phyloP scores from a whole-genome alignment of 305 asterid genomes.

The Ajuga reptans region DNA sequence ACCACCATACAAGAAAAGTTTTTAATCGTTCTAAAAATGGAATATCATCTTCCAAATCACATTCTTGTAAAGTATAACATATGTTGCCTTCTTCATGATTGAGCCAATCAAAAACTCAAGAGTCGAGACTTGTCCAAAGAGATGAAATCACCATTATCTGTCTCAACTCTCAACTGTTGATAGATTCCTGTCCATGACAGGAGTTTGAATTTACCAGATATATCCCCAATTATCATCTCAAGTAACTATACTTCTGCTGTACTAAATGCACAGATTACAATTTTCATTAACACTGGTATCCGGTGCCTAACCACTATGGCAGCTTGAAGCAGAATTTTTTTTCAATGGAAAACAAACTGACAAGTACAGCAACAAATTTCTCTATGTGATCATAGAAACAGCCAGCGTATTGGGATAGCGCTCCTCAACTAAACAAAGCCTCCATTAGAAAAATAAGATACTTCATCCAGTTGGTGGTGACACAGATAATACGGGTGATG shows the following conservation, averaged over 20 bases:
- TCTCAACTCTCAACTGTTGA: neutral
- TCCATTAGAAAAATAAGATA: neutral
- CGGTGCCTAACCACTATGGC: neutral
- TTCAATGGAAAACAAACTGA: neutral
- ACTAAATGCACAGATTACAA: neutral
- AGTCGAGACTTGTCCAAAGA: neutral
- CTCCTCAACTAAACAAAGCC: neutral
- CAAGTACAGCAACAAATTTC: neutral
- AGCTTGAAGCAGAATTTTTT: neutral
- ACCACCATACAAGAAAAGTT: neutral
- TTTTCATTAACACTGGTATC: neutral
- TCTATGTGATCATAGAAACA: neutral
- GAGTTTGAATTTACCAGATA: neutral
- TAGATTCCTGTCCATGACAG: neutral
- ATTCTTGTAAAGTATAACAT: neutral
- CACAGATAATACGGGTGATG: neutral
- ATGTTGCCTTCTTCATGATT: neutral
- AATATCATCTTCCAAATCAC: neutral
- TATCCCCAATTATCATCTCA: neutral
- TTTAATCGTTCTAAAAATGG: neutral
- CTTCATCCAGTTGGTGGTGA: neutral
- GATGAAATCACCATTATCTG: neutral
- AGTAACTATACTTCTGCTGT: neutral
- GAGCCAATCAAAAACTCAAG: neutral
- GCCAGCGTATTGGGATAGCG: neutral